Evolutionary conservation across 371 early-diverging fungal genomes (phyloP).

Genomic region (Dentiscutata heterogama): DNA sequence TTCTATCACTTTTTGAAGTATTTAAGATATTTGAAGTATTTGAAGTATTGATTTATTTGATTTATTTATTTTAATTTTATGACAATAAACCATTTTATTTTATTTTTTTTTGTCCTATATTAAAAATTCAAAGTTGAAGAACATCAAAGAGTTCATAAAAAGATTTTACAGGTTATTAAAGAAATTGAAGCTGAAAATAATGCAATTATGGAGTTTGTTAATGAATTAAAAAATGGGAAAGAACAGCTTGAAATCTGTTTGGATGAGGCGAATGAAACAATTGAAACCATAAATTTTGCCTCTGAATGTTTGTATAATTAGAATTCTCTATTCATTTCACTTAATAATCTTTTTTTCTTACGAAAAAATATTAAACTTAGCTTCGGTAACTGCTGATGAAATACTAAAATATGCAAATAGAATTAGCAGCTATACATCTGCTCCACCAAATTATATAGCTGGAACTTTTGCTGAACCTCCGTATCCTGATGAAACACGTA

Average conservation of each 20-base stretch:
- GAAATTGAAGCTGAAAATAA: slow-evolving; percentile 29
- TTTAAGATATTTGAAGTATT: not conserved
- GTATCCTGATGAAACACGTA: slow-evolving; percentile 36
- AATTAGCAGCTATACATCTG: slow-evolving; percentile 35
- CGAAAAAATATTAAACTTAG: not conserved
- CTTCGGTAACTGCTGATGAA: slow-evolving; percentile 8
- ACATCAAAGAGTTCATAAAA: slow-evolving; percentile 34
- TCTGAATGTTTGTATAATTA: slow-evolving; percentile 15
- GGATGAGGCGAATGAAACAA: slow-evolving; percentile 11
- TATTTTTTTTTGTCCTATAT: not conserved
- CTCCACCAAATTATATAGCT: not conserved
- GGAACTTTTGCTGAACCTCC: slow-evolving; percentile 6
- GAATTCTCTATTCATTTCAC: not conserved
- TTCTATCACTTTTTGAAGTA: too few species aligned
- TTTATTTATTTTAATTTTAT: not conserved
- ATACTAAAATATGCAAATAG: slow-evolving; percentile 30
- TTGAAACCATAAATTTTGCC: slow-evolving; percentile 5
- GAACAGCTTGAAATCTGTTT: slow-evolving; percentile 27
- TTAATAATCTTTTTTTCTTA: not conserved
- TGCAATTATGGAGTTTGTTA: slow-evolving; percentile 25
- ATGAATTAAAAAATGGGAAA: slow-evolving; percentile 12
- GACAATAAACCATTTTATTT: not conserved
- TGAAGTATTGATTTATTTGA: not conserved
- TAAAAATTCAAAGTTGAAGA: slow-evolving; percentile 33
- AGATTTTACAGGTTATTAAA: slow-evolving; percentile 36